phyloP scores from a whole-genome alignment of 768 basidiomycete species.

The Lactifluus piperatus region DNA sequence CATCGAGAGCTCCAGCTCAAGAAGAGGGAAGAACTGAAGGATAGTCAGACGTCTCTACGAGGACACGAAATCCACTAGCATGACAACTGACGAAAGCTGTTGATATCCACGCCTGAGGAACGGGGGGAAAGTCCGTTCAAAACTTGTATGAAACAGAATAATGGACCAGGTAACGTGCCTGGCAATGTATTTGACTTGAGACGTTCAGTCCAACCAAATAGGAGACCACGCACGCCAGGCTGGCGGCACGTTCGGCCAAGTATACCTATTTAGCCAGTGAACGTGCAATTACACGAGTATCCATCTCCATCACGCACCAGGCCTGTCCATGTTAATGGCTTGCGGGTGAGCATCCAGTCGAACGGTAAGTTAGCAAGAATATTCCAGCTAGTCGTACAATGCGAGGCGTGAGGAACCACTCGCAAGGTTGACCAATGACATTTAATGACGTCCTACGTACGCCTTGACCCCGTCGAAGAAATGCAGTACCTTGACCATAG shows the following conservation, averaged over 20 bases:
- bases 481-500: conserved; percentile 2
- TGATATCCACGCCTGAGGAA: conserved; percentile 1
- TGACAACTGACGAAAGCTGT: conserved; percentile 1
- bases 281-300: background rate
- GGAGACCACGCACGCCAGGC: conserved; percentile 4
- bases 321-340: background rate
- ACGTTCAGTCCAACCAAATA: background rate
- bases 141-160: background rate
- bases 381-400: background rate
- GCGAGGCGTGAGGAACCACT: background rate
- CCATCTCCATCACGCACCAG: background rate
- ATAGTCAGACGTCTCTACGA: background rate
- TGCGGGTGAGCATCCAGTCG: conserved; percentile 3
- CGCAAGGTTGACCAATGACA: background rate
- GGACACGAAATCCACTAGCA: background rate
- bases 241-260: background rate
- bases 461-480: conserved; percentile 7
- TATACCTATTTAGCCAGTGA: background rate
- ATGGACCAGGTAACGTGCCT: background rate
- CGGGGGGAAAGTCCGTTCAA: background rate
- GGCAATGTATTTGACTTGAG: background rate
- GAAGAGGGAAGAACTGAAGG: conserved; percentile 1
- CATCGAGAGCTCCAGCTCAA: conserved; percentile 4
- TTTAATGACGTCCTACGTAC: background rate
- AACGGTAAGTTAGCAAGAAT: conserved; percentile 3